Base-by-base conservation (phyloP, 495 filamentous ascomycete species). In the Penicillium lagena region DNA sequence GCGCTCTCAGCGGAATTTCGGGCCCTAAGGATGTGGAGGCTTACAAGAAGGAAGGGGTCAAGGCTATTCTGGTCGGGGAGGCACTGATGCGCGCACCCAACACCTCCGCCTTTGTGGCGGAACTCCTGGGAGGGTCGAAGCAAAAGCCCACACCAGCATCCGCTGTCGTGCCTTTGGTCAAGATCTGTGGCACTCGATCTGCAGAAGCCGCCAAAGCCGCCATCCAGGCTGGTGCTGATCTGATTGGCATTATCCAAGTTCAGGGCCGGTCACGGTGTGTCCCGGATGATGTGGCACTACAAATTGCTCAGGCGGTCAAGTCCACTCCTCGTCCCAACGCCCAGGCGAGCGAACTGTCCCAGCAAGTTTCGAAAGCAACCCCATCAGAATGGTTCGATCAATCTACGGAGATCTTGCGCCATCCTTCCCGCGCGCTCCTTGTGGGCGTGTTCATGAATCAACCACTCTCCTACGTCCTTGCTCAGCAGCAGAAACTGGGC, bases 361-460 rank as follows among this genome's bases (percentile, higher is more conserved):
- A 59, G 40, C 45, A 51, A 43, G 36, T 40, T 32, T 42, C 54
- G 7, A 60, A 57, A 67, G 35, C 56, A 10, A 52, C 66, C 17
- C 72, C 80, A 13, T 54, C 63, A n/a, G 76, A 81, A 45, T 86
- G 77, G 68, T 86, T 87, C 56, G 71, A 79, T 4, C 71, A 86
- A 55, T 75, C 78, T 1, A 45, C 60, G n/a, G 54, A 64, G 7
- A 52, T 74, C 7, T 57, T 88, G 29, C 65, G 59, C 8, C 70
- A 78, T 45, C 71, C 76, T 12, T 72, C 70, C 27, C 78, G 83
- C 7, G 85, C 93, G 1, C 71, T 95, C 28, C 75, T 98, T 22
- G 94, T 95, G 29, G 93, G 93, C 41, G 91, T 98, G 6, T 98
- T 98, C 66, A 86, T 83, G 59, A 84, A 96, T 64, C 91, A 96